Percentiles rank a stretch among this genome's conserved stretches.
phyloP scores from a whole-genome alignment of 441 rosid genomes.

The Pelargonium cotyledonis region DNA sequence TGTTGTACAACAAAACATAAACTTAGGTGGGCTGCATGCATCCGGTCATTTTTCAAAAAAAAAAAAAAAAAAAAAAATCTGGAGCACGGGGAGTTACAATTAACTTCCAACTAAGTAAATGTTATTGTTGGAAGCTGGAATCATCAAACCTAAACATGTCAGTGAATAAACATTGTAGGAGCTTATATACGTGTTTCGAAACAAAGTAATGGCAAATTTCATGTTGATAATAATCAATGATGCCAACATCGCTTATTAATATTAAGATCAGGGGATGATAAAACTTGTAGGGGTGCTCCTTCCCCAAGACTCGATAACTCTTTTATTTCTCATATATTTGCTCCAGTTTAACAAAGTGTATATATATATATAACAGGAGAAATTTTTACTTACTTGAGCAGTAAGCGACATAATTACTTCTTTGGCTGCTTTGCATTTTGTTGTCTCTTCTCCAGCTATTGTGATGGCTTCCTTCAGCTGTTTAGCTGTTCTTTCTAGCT shows the following conservation, averaged over 20 bases:
- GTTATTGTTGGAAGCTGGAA: too few species aligned
- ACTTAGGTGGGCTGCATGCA: constrained; percentile 7
- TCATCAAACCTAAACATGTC: not conserved
- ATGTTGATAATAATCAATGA: not conserved
- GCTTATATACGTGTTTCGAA: too few species aligned
- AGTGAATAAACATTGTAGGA: too few species aligned
- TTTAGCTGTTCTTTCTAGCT: constrained; percentile 76
- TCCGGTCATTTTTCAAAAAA: too few species aligned
- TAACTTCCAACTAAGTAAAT: not conserved
- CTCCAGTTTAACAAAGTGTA: not conserved
- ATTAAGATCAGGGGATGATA: too few species aligned
- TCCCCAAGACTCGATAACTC: too few species aligned
- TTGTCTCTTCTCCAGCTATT: constrained; percentile 78
- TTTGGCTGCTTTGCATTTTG: constrained; percentile 91
- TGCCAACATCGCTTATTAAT: too few species aligned
- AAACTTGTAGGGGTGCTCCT: too few species aligned
- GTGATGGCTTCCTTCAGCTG: constrained; percentile 81
- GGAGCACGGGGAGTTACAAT: too few species aligned
- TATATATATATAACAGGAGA: not conserved
- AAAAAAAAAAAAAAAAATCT: too few species aligned
- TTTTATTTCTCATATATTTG: not conserved
- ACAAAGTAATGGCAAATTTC: not conserved
- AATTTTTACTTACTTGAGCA: constrained; percentile 59
- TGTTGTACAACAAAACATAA: constrained; percentile 19
- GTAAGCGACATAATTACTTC: constrained; percentile 95